Evolutionary conservation across 768 basidiomycete species (phyloP).

Genomic region (Lactifluus hygrophoroides): DNA sequence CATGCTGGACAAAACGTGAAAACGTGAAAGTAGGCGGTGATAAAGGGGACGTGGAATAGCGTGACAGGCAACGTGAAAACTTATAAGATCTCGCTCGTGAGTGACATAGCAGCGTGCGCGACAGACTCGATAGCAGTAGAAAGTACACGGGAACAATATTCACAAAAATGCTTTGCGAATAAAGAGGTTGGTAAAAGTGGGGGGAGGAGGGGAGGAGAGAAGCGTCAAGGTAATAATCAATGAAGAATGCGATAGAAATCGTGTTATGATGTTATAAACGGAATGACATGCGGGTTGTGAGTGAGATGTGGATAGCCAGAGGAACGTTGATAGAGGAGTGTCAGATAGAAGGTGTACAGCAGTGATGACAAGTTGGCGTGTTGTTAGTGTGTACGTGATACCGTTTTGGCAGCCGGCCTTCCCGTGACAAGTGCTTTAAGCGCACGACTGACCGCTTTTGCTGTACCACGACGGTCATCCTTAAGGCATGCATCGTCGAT

Average conservation of each 20-base stretch:
- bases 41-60: not conserved
- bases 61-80: not conserved
- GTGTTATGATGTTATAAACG: slow-evolving; percentile 6
- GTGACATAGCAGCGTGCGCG: not conserved
- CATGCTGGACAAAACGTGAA: not conserved
- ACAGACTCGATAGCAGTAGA: slow-evolving; percentile 3
- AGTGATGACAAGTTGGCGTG: no score
- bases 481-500: not conserved
- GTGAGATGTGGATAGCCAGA: not conserved
- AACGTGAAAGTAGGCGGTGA: not conserved
- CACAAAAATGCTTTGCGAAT: not conserved
- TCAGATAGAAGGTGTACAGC: not conserved
- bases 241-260: slow-evolving; percentile 4
- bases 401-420: slow-evolving; percentile 43
- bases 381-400: slow-evolving; percentile 28
- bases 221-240: not conserved
- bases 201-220: not conserved
- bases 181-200: not conserved
- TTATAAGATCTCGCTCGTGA: slow-evolving; percentile 4
- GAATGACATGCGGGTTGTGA: not conserved
- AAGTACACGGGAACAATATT: not conserved
- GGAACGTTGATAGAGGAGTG: not conserved
- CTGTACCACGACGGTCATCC: slow-evolving; percentile 33
- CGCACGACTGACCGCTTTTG: slow-evolving; percentile 57
- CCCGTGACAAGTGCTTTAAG: slow-evolving; percentile 70